Conservation (phyloP, 2,329 filamentous ascomycete genomes). For the Paecilomyces variotii region DNA sequence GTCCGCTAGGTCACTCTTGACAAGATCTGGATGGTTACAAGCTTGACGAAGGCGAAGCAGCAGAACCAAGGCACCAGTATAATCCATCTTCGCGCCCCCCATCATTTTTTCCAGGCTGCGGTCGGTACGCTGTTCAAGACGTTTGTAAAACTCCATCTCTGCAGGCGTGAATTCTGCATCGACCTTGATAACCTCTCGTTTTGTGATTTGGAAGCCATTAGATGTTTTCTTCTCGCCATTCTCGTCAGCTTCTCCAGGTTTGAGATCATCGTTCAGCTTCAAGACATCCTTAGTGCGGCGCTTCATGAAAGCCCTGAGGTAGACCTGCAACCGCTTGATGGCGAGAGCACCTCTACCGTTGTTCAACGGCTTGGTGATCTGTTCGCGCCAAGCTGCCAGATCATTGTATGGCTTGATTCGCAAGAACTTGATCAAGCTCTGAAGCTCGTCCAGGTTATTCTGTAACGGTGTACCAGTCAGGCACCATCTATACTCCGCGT, state of each 20-base stretch:
- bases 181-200: constrained; percentile 77
- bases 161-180: constrained; percentile 68
- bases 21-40: constrained; percentile 87
- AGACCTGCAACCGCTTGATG: constrained; percentile 74
- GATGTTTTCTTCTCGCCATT: constrained; percentile 46
- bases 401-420: constrained; percentile 88
- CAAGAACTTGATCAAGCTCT: constrained; percentile 87
- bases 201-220: constrained; percentile 79
- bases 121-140: constrained; percentile 76
- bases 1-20: constrained; percentile 74
- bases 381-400: constrained; percentile 76
- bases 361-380: constrained; percentile 85
- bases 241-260: constrained; percentile 56
- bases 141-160: constrained; percentile 78
- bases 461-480: constrained; percentile 95
- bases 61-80: constrained; percentile 86
- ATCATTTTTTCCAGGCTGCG: constrained; percentile 84
- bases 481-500: constrained; percentile 89
- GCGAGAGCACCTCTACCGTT: constrained; percentile 82
- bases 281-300: constrained; percentile 96
- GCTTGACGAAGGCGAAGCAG: constrained; percentile 85
- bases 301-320: constrained; percentile 94
- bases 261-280: constrained; percentile 74
- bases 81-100: constrained; percentile 69
- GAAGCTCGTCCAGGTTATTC: constrained; percentile 93